These are phyloP conservation scores for Aspergillus sp. DNA, from an alignment of 2,329 filamentous ascomycete species.

Conservation along the genomic window DNA sequence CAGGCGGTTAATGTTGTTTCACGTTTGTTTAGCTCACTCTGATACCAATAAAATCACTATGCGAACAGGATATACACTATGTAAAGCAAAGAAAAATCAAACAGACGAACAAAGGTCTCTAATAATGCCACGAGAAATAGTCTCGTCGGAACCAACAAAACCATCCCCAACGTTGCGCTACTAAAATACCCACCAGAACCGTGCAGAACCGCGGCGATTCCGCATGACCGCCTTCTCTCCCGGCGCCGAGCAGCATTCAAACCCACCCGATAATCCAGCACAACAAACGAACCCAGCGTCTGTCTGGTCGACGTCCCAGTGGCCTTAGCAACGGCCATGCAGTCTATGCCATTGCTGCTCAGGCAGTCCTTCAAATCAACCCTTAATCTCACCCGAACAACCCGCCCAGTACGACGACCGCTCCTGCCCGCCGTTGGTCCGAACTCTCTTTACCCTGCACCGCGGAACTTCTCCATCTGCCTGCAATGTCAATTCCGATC, in stretches of 20 bases:
- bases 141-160: background rate
- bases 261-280: conserved; percentile 6
- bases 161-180: conserved; percentile 13
- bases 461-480: conserved; percentile 42
- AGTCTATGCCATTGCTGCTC: conserved; percentile 43
- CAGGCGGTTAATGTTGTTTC: background rate
- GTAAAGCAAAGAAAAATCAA: background rate
- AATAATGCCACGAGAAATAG: background rate
- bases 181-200: conserved; percentile 10
- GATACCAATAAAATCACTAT: background rate
- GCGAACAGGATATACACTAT: background rate
- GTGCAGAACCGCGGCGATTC: conserved; percentile 8
- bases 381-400: conserved; percentile 25
- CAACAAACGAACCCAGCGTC: conserved; percentile 20
- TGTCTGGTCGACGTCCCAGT: conserved; percentile 22
- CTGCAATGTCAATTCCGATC: conserved; percentile 45
- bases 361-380: conserved; percentile 40
- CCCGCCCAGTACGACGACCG: conserved; percentile 24
- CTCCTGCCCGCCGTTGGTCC: conserved; percentile 23
- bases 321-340: conserved; percentile 38
- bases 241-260: conserved; percentile 11
- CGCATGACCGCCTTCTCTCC: conserved; percentile 13
- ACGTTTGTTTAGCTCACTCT: background rate
- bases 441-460: conserved; percentile 24
- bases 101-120: background rate